Evolutionary conservation across 768 basidiomycete species (phyloP), one percentile per base, ranked within the genome.

Genomic region (Asterophora parasitica): DNA sequence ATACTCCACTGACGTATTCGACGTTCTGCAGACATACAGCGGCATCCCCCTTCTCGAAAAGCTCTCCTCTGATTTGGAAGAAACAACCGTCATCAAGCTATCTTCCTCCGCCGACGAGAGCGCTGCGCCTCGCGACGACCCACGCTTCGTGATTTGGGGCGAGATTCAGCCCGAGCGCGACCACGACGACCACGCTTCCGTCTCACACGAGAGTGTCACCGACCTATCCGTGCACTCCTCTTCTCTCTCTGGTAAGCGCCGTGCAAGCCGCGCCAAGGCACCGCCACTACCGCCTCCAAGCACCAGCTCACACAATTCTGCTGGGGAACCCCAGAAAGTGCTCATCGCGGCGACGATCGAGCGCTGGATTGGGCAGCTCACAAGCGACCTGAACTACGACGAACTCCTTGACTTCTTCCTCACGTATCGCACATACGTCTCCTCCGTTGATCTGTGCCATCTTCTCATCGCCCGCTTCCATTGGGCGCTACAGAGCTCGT

Each of bases 101-200:
- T 85, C 84, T 1, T 63, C 88, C 11, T 74, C 78, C 19, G 63
- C 78, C 0, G 83, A 87, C 30, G 79, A 85, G 47, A 79, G 75
- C 23, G 81, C 83, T 11, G 78, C 84, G 1, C 90, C 90, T 6
- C 78, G 83, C 11, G 86, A 93, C 53, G 92, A 96, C 56, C 91
- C 92, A 12, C 79, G 92, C 0, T 94, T 94, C 60, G 89, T 92
- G 31, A 82, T 95, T 7, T 96, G 92, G 92, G 92, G 89, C 20
- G 80, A 83, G 55, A 66, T 74, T 13, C 54, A 54, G 57, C 63
- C 46, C 20, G 71, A 57, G 52, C 69, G 50, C 45, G 62, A 67
- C 19, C 46, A 52, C 32, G 69, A 70, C 32, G 68, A 66, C 44
- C 53, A 57, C 3, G 30, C 30, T 26, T 67, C 68, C 2, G 46